Conservation (phyloP, 352 stramenopile species). For the Globisporangium echinulatum region DNA sequence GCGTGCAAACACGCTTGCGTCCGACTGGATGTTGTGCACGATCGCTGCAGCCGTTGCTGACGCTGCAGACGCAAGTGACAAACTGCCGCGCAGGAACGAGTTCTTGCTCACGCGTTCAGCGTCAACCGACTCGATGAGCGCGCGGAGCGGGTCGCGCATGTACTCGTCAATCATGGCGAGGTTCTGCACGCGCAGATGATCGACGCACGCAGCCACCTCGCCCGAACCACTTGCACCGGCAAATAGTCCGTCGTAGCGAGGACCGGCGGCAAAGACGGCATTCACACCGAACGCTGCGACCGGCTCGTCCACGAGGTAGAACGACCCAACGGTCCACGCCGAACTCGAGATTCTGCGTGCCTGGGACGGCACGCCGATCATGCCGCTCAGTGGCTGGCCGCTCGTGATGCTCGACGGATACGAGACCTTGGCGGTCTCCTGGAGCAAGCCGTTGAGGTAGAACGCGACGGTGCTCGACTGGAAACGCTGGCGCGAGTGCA, state of each 20-base stretch:
- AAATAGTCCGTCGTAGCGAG: conserved; percentile 53
- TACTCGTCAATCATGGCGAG: conserved; percentile 54
- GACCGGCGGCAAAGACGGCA: conserved; percentile 44
- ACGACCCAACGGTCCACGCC: conserved; percentile 46
- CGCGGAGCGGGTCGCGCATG: conserved; percentile 55
- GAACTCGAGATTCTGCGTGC: conserved; percentile 31
- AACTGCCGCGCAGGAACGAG: conserved; percentile 36
- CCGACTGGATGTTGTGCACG: conserved; percentile 62
- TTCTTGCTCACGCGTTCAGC: conserved; percentile 42
- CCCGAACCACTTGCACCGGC: conserved; percentile 37
- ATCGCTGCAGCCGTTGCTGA: conserved; percentile 59
- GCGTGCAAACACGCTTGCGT: conserved; percentile 40
- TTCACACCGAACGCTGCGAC: conserved; percentile 44
- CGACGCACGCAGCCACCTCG: conserved; percentile 41
- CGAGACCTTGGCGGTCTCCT: conserved; percentile 66
- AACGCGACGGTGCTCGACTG: conserved; percentile 57
- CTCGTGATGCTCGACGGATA: conserved; percentile 48
- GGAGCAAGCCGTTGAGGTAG: conserved; percentile 56
- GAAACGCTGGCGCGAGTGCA: conserved; percentile 61
- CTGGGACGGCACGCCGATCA: conserved; percentile 55
- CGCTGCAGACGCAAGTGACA: conserved; percentile 52
- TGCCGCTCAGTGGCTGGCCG: conserved; percentile 47
- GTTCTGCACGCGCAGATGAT: conserved; percentile 41
- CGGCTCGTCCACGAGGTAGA: conserved; percentile 61
- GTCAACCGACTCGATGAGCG: conserved; percentile 65